Percentiles rank a stretch among this genome's conserved stretches.
Evolutionary conservation across 306 rosid genomes (phyloP).

Genomic region (Sophora flavescens): DNA sequence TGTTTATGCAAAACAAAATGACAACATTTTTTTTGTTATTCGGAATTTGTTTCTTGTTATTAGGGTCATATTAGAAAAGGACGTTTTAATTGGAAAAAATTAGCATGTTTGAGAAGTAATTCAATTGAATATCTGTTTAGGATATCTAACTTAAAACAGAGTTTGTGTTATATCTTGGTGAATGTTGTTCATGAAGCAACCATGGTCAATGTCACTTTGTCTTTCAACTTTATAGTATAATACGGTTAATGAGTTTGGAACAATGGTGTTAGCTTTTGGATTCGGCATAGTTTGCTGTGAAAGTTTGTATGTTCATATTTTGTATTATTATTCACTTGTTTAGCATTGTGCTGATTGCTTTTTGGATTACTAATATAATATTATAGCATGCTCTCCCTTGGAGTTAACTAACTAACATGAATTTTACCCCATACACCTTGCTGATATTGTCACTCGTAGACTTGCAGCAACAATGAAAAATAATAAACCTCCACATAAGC

Average conservation of each 20-base stretch:
- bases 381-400: conserved; percentile 9
- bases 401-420: conserved; percentile 25
- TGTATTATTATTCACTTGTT: conserved; percentile 18
- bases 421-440: neutral
- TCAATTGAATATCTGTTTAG: neutral
- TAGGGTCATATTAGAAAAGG: conserved; percentile 6
- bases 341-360: conserved; percentile 11
- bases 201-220: neutral
- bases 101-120: neutral
- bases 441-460: conserved; percentile 15
- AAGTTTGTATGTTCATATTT: neutral
- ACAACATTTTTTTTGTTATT: neutral
- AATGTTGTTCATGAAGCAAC: conserved; percentile 21
- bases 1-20: conserved; percentile 2
- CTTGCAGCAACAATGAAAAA: conserved; percentile 11
- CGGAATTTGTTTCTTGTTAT: conserved; percentile 29
- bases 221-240: neutral
- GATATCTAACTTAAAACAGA: neutral
- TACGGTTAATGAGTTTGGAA: conserved; percentile 7
- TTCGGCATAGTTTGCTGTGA: neutral
- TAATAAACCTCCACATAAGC: neutral
- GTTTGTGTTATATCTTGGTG: conserved; percentile 27
- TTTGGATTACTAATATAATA: conserved; percentile 9
- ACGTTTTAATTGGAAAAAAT: conserved; percentile 2
- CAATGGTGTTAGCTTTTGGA: neutral